Evolutionary conservation across 495 filamentous ascomycete genomes (phyloP), one percentile per base, ranked within the genome.

Genomic region (Arthonia radiata): DNA sequence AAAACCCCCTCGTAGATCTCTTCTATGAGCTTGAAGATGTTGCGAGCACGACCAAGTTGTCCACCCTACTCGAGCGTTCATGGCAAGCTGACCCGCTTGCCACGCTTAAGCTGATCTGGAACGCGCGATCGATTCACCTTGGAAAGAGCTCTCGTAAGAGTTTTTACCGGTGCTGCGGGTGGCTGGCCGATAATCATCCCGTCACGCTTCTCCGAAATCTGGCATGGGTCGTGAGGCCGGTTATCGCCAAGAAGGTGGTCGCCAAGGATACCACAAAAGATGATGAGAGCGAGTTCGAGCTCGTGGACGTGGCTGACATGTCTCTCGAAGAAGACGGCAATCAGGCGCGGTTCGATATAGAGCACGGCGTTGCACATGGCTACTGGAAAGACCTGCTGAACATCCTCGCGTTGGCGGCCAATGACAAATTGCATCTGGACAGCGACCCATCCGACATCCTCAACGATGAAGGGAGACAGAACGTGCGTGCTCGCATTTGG

Each of bases 351-450:
- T 42, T 41, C 23, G 49, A 54, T 26, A 46, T 56, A 15, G 36
- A 37, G 19, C 41, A 48, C 24, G 53, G 53, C 12, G 49, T 44
- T 5, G 39, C 51, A 10, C 54, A 57, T 25, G 53, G 56, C 5
- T 59, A 60, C 35, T 59, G 53, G 50, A 54, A 57, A 31, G 54
- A 59, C 30, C 40, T 59, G 12, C 37, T 56, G 13, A 61, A 61
- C 32, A 43, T 59, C 15, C 35, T 61, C 5, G 47, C 36, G 4
- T 39, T 61, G 2, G 40, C 43, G 3, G 50, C 37, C 15, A 44
- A 52, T 32, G 37, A 39, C 15, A 32, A 46, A 31, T 40, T 57
- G 7, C 32, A 39, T 15, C 31, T 40, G 1, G 29, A 43, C 7
- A 36, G 32, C 12, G 25, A 49, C 29, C 44, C 42, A 1, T 15